Evolutionary conservation across 2,329 filamentous ascomycete species (phyloP).

Genomic region (Colletotrichum siamense): DNA sequence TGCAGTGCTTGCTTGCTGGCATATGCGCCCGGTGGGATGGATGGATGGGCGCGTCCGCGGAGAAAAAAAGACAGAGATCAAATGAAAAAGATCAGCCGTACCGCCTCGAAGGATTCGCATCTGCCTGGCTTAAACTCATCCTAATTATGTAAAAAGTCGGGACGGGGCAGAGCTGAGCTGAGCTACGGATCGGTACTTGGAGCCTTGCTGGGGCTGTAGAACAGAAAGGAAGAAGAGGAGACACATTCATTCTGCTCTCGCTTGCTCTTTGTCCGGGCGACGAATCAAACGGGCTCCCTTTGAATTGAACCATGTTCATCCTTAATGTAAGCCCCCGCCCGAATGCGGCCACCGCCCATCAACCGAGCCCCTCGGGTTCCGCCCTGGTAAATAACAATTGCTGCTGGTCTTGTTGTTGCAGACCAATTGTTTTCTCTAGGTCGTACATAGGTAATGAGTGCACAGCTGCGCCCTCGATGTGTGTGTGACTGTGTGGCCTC

Average conservation of each 20-base stretch:
- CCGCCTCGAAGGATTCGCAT: background rate
- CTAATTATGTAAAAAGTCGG: background rate
- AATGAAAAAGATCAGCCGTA: background rate
- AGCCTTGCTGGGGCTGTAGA: background rate
- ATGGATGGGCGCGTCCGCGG: background rate
- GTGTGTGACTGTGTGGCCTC: background rate
- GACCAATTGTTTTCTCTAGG: background rate
- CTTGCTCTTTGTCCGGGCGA: background rate
- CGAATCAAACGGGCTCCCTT: background rate
- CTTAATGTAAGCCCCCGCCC: background rate
- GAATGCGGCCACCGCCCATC: background rate
- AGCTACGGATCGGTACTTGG: background rate
- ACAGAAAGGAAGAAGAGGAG: background rate
- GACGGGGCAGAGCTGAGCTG: background rate
- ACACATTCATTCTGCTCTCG: background rate
- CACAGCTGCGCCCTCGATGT: background rate
- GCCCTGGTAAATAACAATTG: background rate
- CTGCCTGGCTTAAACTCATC: background rate
- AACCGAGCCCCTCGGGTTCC: background rate
- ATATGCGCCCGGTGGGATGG: background rate
- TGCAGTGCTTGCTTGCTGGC: background rate
- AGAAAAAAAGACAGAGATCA: background rate
- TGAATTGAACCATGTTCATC: background rate
- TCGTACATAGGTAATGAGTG: background rate
- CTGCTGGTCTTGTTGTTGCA: background rate